phyloP scores from a whole-genome alignment of 164 flowering plant genomes.

The Vitis rupestris region DNA sequence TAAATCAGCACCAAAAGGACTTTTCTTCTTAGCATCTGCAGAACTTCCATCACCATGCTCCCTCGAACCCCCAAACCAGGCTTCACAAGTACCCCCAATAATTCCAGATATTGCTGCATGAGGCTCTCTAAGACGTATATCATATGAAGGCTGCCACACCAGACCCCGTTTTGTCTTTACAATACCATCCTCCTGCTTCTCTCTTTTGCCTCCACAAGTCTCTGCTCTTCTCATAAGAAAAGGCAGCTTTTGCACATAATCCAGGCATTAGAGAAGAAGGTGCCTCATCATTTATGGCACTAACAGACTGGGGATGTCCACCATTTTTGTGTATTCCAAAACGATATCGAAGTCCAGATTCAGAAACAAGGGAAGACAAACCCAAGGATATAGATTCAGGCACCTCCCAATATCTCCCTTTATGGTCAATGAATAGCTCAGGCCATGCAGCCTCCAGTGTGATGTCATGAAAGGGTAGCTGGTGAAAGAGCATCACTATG shows the following conservation, averaged over 20 bases:
- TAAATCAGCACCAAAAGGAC: no score
- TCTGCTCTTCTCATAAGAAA: conserved; percentile 70
- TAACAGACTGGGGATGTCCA: conserved; percentile 53
- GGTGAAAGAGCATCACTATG: conserved; percentile 4
- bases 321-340: conserved; percentile 70
- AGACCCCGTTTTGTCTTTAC: conserved; percentile 36
- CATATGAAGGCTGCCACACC: conserved; percentile 51
- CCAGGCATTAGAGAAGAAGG: conserved; percentile 78
- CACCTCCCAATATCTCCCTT: conserved; percentile 85
- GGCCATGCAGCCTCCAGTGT: conserved; percentile 92
- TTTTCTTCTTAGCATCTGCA: no score
- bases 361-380: conserved; percentile 56
- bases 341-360: conserved; percentile 70
- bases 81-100: conserved; percentile 60
- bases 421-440: conserved; percentile 68
- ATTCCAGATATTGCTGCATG: conserved; percentile 77
- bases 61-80: no score
- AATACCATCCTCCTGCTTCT: conserved; percentile 36
- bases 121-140: conserved; percentile 68
- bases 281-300: conserved; percentile 28
- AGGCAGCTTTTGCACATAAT: conserved; percentile 73
- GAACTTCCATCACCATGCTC: no score
- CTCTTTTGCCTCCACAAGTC: conserved; percentile 79
- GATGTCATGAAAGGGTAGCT: conserved; percentile 81
- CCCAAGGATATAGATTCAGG: conserved; percentile 75